Evolutionary conservation across 768 basidiomycete genomes (phyloP).

Genomic region (Tulasnella sp.): DNA sequence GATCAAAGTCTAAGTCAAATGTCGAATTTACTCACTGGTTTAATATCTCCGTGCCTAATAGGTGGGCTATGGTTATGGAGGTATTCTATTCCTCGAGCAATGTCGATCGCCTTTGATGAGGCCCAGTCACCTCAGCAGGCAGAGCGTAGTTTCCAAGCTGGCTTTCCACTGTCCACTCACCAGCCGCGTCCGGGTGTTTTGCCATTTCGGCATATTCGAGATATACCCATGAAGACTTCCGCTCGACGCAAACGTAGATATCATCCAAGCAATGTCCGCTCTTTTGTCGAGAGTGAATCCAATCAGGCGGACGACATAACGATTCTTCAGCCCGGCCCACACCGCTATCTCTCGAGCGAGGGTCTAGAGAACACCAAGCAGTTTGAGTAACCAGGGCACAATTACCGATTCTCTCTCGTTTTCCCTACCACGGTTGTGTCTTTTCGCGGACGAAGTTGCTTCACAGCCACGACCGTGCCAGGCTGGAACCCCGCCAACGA

Average conservation of each 20-base stretch:
- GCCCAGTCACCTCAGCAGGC: background rate
- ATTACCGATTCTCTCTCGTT: background rate
- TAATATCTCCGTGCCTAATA: constrained; percentile 5
- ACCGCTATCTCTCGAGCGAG: background rate
- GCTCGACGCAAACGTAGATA: background rate
- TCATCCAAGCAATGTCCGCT: background rate
- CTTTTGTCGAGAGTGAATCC: background rate
- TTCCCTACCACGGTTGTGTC: background rate
- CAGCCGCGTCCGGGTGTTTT: background rate
- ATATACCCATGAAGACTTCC: background rate
- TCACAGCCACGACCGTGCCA: background rate
- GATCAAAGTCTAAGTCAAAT: background rate
- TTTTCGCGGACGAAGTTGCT: background rate
- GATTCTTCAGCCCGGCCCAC: background rate
- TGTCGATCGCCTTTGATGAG: background rate
- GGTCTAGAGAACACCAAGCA: background rate
- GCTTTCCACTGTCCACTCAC: background rate
- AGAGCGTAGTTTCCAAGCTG: background rate
- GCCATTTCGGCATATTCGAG: background rate
- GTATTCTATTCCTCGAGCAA: background rate
- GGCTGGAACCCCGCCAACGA: background rate
- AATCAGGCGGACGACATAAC: background rate
- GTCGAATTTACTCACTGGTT: background rate
- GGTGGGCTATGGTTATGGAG: constrained; percentile 13
- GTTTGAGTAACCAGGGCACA: background rate